Conservation (phyloP, 768 basidiomycete genomes). For the Kwoniella shandongensis region DNA sequence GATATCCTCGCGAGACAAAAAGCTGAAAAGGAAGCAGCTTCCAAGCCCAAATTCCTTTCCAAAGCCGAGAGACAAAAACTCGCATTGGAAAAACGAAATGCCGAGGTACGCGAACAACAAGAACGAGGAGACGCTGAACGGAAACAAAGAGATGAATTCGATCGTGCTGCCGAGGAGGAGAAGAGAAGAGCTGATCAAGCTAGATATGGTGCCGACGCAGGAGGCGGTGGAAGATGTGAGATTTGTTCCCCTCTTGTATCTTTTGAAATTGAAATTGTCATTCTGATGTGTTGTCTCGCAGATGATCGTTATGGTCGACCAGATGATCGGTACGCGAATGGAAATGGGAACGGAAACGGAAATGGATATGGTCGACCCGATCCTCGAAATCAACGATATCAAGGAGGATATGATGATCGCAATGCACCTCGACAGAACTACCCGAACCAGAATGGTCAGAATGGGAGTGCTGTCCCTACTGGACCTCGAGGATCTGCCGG, state of each 20-base stretch:
- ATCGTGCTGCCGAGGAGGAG: constrained; percentile 70
- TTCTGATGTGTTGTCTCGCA: not conserved
- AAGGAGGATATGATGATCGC: not conserved
- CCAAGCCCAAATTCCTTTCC: constrained; percentile 93
- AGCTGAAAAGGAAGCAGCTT: constrained; percentile 80
- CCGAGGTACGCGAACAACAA: constrained; percentile 74
- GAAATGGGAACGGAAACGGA: constrained; percentile 55
- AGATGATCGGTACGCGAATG: constrained; percentile 22
- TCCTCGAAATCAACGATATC: constrained; percentile 15
- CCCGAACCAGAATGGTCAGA: not conserved
- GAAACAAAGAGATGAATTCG: constrained; percentile 68
- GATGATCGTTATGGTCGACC: constrained; percentile 19
- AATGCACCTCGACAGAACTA: constrained; percentile 6
- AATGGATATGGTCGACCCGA: constrained; percentile 12
- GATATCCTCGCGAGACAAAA: constrained; percentile 80
- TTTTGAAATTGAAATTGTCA: not conserved
- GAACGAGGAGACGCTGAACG: constrained; percentile 65
- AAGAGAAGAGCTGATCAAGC: constrained; percentile 56
- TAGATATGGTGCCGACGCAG: constrained; percentile 55
- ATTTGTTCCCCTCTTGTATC: not conserved
- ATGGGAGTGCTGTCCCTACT: constrained; percentile 60
- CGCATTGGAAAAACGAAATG: constrained; percentile 80
- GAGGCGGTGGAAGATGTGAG: constrained; percentile 19
- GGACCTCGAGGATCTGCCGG: constrained; percentile 65
- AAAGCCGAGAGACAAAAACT: constrained; percentile 87